Evolutionary conservation across 345 rosid genomes (phyloP).

Genomic region (Sapria himalayana): DNA sequence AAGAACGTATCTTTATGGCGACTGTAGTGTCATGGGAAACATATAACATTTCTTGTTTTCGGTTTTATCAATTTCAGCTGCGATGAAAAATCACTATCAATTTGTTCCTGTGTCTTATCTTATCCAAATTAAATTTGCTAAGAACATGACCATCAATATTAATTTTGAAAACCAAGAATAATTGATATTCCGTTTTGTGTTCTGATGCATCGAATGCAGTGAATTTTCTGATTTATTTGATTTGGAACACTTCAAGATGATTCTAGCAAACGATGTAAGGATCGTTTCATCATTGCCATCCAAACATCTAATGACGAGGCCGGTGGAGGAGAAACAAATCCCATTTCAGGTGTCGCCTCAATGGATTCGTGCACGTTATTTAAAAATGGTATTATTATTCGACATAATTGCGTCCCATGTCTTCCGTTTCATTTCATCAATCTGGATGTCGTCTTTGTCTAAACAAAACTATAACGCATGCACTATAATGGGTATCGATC

Average conservation of each 20-base stretch:
- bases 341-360: conserved; percentile 39
- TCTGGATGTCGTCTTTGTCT: too few species aligned
- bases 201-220: conserved; percentile 32
- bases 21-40: background rate
- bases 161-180: too few species aligned
- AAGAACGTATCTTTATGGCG: background rate
- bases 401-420: too few species aligned
- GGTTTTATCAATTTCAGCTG: too few species aligned
- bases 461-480: too few species aligned
- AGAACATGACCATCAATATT: too few species aligned
- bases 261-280: conserved; percentile 32
- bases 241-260: conserved; percentile 46
- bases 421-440: too few species aligned
- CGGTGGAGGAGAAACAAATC: conserved; percentile 28
- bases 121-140: background rate
- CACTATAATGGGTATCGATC: background rate
- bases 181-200: too few species aligned
- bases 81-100: too few species aligned
- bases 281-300: conserved; percentile 57
- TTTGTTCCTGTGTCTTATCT: too few species aligned
- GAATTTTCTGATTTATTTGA: conserved; percentile 48
- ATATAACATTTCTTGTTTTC: too few species aligned
- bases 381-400: conserved; percentile 44
- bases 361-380: conserved; percentile 73
- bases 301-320: conserved; percentile 37